Conservation (phyloP, 116 monocot species). For the Iris pallida region DNA sequence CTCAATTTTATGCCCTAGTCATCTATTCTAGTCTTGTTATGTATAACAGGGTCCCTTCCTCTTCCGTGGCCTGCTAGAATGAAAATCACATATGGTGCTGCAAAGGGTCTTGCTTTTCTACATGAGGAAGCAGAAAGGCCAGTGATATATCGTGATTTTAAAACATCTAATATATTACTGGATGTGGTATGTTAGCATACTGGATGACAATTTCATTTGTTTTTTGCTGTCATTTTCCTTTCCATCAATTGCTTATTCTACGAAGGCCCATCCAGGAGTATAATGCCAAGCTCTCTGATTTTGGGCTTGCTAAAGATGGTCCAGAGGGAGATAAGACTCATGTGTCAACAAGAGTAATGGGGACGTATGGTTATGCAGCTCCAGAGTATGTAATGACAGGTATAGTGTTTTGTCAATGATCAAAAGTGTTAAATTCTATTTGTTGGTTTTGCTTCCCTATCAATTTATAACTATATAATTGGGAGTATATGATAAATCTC, state of each 20-base stretch:
- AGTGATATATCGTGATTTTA: slow-evolving; percentile 80
- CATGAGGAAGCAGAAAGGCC: slow-evolving; percentile 68
- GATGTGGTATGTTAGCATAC: slow-evolving; percentile 39
- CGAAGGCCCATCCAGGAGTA: slow-evolving; percentile 55
- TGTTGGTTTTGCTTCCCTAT: neutral
- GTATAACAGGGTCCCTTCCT: slow-evolving; percentile 42
- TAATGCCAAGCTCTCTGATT: slow-evolving; percentile 90
- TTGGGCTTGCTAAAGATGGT: slow-evolving; percentile 90
- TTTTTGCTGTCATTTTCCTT: neutral
- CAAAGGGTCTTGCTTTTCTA: slow-evolving; percentile 74
- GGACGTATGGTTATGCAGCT: slow-evolving; percentile 87
- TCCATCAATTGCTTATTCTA: slow-evolving; percentile 4
- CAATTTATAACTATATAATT: too few relatives aligned
- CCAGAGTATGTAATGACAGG: slow-evolving; percentile 97
- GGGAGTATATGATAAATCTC: too few relatives aligned
- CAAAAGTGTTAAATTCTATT: neutral
- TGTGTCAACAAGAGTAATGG: slow-evolving; percentile 91
- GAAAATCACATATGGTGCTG: slow-evolving; percentile 66
- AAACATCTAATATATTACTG: slow-evolving; percentile 66
- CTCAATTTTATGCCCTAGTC: too few relatives aligned
- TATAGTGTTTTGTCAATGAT: slow-evolving; percentile 10
- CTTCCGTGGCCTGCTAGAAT: slow-evolving; percentile 58
- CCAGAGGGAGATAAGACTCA: slow-evolving; percentile 86
- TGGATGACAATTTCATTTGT: neutral
- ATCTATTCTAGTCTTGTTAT: neutral